Evolutionary conservation across 495 filamentous ascomycete species (phyloP), one percentile per base, ranked within the genome.

Genomic region (Lophium mytilinum): DNA sequence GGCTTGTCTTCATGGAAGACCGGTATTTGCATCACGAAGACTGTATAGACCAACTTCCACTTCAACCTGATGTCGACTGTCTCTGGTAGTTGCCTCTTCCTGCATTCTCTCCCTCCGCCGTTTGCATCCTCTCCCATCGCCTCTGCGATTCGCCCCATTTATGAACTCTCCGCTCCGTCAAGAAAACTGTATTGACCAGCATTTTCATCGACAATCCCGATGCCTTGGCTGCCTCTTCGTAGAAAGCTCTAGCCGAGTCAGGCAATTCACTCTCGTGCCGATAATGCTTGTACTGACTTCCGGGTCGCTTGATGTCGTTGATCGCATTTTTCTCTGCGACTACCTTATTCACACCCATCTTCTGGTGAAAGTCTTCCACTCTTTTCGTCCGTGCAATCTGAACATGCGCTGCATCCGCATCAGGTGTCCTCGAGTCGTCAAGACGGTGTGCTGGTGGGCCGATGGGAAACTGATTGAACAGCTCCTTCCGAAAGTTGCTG

Each of bases 201-300:
- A 72, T 79, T 37, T 70, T 60, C 33, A 82, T 47, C 10, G 71
- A 73, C 14, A 83, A 55, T 9, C 76, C 78, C 12, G 71, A 68
- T 14, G 73, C 57, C 53, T 73, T 71, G 53, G 83, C 83, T 12
- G 77, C 80, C 36, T 75, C 66, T 51, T 77, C 69, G 58, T 81
- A 83, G 50, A 90, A 82, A 0, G 57, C 57, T 45, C 68, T 77
- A 6, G 82, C 83, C 0, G 67, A 60, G 11, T 78, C 73, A 4
- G 78, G 72, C 40, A 90, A 69, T 35, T 87, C 79, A 10, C 80
- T 75, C 58, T 74, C 73, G 19, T 62, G 75, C 41, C 80, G 73
- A 70, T 83, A 87, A 9, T 78, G 73, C 58, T 71, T 74, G 58
- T 86, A 87, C 37, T 72, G 69, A 17, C 75, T 75, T 43, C 83